Base-by-base conservation (phyloP, 2,329 filamentous ascomycete species). In the Ceratocystiopsis sp. region DNA sequence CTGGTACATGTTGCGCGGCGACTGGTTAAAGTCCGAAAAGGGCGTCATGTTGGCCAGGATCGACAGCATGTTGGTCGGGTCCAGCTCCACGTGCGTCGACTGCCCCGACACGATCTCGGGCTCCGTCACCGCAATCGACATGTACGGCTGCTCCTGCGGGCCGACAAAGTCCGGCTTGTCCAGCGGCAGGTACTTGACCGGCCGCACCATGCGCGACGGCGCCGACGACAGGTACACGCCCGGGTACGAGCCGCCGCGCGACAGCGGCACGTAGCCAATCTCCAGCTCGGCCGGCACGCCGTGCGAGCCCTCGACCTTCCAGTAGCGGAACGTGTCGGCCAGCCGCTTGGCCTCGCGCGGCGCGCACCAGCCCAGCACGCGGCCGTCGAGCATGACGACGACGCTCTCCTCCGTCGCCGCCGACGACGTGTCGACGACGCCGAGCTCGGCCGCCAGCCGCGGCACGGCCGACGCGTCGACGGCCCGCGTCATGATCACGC, bases 31-130 rank as follows among this genome's bases (percentile, higher is more conserved):
- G 59, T 98, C 85, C 39, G 89, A 95, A 64, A 98, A 98, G 4
- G 91, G 91, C 0, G 91, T 98, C 80, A 95, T 93, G 63, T 96
- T 96, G 54, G 91, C 91, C 42, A 98, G 72, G 50, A 98, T 96
- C 9, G 89, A 96, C 21, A 98, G 75, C 51, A 98, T 96, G 61
- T 96, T 91, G 32, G 91, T 98, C 2, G 91, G 87, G 45, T 87
- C 80, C 54, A 83, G 84, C 61, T 98, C 91, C 38, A 96, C 86
- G 57, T 98, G 91, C 0, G 86, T 94, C 5, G 85, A 86, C 54
- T 87, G 73, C 40, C 85, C 85, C n/a, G 85, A 83, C 25, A 82
- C 71, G 47, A 96, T 76, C 59, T 98, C 91, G 33, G 79, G 72
- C 41, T 87, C 80, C n/a, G 84, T 79, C 52, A 86, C 87, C 18